A percentile compares a stretch with the other conserved stretches of the same genome.
phyloP scores from a whole-genome alignment of 257 asterid species.

The Thymus quinquecostatus region DNA sequence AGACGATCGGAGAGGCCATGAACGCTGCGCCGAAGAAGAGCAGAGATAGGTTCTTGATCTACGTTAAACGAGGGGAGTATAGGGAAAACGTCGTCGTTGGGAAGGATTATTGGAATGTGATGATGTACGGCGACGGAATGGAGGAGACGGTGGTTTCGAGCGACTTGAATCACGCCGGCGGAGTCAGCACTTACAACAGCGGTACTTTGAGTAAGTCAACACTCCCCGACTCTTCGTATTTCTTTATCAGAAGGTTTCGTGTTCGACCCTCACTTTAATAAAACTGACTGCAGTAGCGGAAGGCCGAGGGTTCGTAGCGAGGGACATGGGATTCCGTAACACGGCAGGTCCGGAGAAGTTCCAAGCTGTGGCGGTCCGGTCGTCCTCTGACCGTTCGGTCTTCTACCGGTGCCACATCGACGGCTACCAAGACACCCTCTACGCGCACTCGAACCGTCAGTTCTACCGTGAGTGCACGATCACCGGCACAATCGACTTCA shows the following conservation, averaged over 20 bases:
- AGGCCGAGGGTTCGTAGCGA: slow-evolving; percentile 46
- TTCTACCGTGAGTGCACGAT: slow-evolving; percentile 34
- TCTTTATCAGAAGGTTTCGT: background rate
- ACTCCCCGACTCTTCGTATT: background rate
- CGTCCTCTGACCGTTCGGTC: slow-evolving; percentile 36
- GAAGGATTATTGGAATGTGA: slow-evolving; percentile 37
- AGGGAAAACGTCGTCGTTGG: slow-evolving; percentile 34
- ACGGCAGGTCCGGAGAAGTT: slow-evolving; percentile 40
- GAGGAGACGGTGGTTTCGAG: slow-evolving; percentile 32
- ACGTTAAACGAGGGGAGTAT: slow-evolving; percentile 40
- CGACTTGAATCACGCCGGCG: slow-evolving; percentile 33
- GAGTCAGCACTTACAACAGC: slow-evolving; percentile 33
- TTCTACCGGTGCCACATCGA: slow-evolving; percentile 40
- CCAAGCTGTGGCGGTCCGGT: slow-evolving; percentile 43
- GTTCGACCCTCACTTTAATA: background rate
- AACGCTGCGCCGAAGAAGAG: slow-evolving; percentile 34
- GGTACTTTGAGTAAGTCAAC: slow-evolving; percentile 43
- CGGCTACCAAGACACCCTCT: slow-evolving; percentile 45
- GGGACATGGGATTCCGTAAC: slow-evolving; percentile 42
- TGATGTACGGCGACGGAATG: slow-evolving; percentile 50
- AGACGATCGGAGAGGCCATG: slow-evolving; percentile 35
- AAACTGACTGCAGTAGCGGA: slow-evolving; percentile 29
- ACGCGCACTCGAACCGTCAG: slow-evolving; percentile 45
- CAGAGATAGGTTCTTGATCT: slow-evolving; percentile 26
- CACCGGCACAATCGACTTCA: slow-evolving; percentile 42